Conservation (phyloP, 805 yeast species). For the Cyberlindnera petersonii region DNA sequence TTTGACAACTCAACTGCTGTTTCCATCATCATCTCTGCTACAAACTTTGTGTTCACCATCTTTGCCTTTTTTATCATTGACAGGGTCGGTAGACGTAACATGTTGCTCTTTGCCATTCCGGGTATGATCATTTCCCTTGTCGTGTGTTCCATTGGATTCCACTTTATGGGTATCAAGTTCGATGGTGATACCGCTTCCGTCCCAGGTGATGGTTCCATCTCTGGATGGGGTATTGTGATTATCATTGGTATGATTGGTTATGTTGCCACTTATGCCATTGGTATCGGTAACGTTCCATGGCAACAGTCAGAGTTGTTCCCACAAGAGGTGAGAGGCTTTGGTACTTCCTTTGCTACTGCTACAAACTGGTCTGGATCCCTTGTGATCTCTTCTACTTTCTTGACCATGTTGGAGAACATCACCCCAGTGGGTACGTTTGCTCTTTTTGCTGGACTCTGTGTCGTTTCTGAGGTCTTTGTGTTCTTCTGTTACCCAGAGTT, state of each 20-base stretch:
- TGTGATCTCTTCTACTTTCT: slow-evolving; percentile 84
- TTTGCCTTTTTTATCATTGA: slow-evolving; percentile 87
- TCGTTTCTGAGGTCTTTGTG: slow-evolving; percentile 66
- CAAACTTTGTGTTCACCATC: slow-evolving; percentile 85
- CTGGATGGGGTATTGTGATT: slow-evolving; percentile 85
- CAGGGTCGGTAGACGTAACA: slow-evolving; percentile 79
- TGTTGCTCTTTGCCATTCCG: slow-evolving; percentile 76
- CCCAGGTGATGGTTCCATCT: slow-evolving; percentile 35
- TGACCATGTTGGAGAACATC: slow-evolving; percentile 89
- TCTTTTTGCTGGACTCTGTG: slow-evolving; percentile 79
- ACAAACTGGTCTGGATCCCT: slow-evolving; percentile 95
- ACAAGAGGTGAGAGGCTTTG: slow-evolving; percentile 88
- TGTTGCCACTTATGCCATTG: slow-evolving; percentile 89
- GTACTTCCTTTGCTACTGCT: slow-evolving; percentile 86
- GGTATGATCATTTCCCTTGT: slow-evolving; percentile 77
- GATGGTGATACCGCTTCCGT: slow-evolving; percentile 41
- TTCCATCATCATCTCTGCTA: slow-evolving; percentile 88
- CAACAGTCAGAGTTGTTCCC: slow-evolving; percentile 95
- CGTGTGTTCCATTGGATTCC: slow-evolving; percentile 87
- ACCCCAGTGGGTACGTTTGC: slow-evolving; percentile 96
- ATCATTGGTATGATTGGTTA: slow-evolving; percentile 80
- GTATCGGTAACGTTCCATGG: slow-evolving; percentile 98
- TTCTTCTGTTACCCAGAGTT: slow-evolving; percentile 90
- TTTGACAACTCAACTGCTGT: slow-evolving; percentile 90
- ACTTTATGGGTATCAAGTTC: slow-evolving; percentile 66